Conservation (phyloP, 2,329 filamentous ascomycete species). For the Penicillium glabrum region DNA sequence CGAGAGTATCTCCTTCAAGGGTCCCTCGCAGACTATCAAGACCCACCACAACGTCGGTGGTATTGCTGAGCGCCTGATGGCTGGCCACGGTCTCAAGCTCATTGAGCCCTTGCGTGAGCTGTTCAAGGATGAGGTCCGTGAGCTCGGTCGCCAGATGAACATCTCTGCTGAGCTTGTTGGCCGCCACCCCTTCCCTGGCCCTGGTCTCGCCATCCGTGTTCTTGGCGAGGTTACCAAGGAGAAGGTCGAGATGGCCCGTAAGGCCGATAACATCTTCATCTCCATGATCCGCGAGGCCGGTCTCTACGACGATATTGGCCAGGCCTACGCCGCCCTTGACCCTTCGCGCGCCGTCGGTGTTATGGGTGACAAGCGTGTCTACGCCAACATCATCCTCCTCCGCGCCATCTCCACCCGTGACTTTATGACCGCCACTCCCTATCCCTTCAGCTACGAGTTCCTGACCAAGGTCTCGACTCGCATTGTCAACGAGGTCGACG, state of each 20-base stretch:
- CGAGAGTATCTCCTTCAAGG: constrained; percentile 64
- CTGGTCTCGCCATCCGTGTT: constrained; percentile 74
- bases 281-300: constrained; percentile 46
- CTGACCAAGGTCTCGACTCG: constrained; percentile 24
- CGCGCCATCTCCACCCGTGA: constrained; percentile 58
- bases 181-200: constrained; percentile 66
- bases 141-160: constrained; percentile 64
- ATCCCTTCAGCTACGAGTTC: constrained; percentile 58
- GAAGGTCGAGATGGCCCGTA: constrained; percentile 69
- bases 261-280: constrained; percentile 50
- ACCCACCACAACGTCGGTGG: constrained; percentile 69
- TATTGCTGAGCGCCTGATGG: constrained; percentile 54
- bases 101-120: constrained; percentile 78
- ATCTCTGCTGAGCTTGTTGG: constrained; percentile 61
- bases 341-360: constrained; percentile 58
- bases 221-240: constrained; percentile 81
- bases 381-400: constrained; percentile 42
- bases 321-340: constrained; percentile 69
- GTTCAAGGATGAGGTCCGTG: constrained; percentile 80
- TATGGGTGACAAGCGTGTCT: constrained; percentile 65
- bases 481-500: constrained; percentile 65
- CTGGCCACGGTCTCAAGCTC: constrained; percentile 44
- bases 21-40: constrained; percentile 70
- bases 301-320: constrained; percentile 59
- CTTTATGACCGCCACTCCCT: constrained; percentile 75